phyloP scores from a whole-genome alignment of 2,329 filamentous ascomycete genomes.

The Claviceps sp. region DNA sequence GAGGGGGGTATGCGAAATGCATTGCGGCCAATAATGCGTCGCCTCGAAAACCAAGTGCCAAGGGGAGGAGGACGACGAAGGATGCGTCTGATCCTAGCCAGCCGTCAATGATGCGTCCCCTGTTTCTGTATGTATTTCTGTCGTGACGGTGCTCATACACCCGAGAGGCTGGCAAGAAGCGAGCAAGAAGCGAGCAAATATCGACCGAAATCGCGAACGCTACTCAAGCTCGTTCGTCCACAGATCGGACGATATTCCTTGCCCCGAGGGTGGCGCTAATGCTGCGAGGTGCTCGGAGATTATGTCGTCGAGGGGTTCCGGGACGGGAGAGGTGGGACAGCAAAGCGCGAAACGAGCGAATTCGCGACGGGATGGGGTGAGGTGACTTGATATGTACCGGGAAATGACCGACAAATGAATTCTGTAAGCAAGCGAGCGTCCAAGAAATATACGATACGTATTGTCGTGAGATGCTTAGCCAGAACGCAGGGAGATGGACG shows the following conservation, averaged over 20 bases:
- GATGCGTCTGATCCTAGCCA: neutral
- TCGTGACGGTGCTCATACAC: neutral
- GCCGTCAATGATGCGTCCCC: neutral
- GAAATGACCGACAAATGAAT: neutral
- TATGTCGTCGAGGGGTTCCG: neutral
- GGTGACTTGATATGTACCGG: neutral
- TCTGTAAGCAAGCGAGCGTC: neutral
- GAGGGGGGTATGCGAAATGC: constrained; percentile 82
- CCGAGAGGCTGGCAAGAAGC: neutral
- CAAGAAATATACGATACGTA: neutral
- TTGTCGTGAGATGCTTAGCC: neutral
- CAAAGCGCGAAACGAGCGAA: neutral
- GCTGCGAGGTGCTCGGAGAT: neutral
- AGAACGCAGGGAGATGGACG: neutral
- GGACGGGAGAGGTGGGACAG: neutral
- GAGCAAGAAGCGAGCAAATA: neutral
- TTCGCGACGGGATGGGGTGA: neutral
- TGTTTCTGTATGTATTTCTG: neutral
- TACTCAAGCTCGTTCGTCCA: neutral
- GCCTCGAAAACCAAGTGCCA: neutral
- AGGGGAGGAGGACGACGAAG: neutral
- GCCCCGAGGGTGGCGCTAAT: neutral
- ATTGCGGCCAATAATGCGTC: constrained; percentile 32
- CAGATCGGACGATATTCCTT: neutral
- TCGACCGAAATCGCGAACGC: neutral